Evolutionary conservation across 2,329 filamentous ascomycete species (phyloP), one percentile per base, ranked within the genome.

Genomic region (Venturia aucupariae): DNA sequence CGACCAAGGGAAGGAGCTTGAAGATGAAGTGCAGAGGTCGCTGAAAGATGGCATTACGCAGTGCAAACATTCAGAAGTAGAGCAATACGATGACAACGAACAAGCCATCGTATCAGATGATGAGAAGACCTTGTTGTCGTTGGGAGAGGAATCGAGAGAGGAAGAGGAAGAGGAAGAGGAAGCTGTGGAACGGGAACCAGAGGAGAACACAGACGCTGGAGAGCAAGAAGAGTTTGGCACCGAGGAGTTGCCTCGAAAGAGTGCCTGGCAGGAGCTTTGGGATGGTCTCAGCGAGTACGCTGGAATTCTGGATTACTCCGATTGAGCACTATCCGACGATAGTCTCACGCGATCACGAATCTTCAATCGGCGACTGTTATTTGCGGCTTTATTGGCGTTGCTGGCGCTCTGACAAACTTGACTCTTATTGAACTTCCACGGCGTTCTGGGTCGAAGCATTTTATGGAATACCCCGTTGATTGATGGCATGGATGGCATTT

Each of bases 261-360:
- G 55, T 32, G 64, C 65, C 27, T 66, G 63, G 63, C 57, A 66
- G 46, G 63, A 66, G 41, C 65, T 66, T 13, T 65, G 63, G 55
- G 65, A 65, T 51, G 42, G 63, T 27, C n/a, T 66, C 8, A n/a
- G 22, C 17, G 65, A 66, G 19, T 65, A 65, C 54, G 57, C 55
- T 61, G 65, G 65, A n/a, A 59, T 64, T 15, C 38, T 55, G 22
- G 55, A 64, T 15, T 60, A 60, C 24, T 64, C 48, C 17, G 57
- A 61, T 62, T 46, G 41, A 62, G 44, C 38, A 61, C 27, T 10
- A 17, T 27, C n/a, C 2, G 32, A 42, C 7, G 27, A 15, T 24
- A 39, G 10, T 10, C n/a, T 13, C 15, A 61, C 41, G 22, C 59
- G 24, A 61, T 27, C 35, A 61, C 11, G 41, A 24, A 19, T n/a